A percentile compares a stretch with the other conserved stretches of the same genome.
These are phyloP conservation scores for Nothophytophthora sp. DNA, from an alignment of 352 stramenopile genomes.

Conservation along the genomic window DNA sequence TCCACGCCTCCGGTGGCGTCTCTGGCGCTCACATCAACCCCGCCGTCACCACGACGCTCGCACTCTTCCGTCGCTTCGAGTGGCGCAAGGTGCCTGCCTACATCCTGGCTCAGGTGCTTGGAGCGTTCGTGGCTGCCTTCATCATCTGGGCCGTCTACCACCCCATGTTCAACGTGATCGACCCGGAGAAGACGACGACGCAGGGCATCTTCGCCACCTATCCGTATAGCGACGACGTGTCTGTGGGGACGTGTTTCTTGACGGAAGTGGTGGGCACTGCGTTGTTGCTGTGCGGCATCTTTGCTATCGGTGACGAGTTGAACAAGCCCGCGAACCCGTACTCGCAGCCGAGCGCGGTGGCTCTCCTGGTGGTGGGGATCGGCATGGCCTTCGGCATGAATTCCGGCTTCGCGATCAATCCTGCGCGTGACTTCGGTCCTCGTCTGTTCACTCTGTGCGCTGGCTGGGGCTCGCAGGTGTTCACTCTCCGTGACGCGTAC, in stretches of 20 bases:
- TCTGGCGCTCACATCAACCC: too few species aligned
- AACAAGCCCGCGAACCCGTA: conserved; percentile 39
- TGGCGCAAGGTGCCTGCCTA: too few species aligned
- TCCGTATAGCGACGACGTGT: conserved; percentile 12
- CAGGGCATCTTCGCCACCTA: conserved; percentile 37
- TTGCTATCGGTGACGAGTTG: conserved; percentile 32
- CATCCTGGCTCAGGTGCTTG: too few species aligned
- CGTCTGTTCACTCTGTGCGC: conserved; percentile 27
- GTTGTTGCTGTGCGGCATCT: conserved; percentile 43
- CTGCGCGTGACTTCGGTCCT: conserved; percentile 33
- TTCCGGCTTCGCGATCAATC: conserved; percentile 52
- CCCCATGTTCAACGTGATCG: conserved; percentile 26
- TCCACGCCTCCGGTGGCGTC: too few species aligned
- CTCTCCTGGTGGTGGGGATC: conserved; percentile 40
- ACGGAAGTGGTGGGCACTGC: conserved; percentile 44
- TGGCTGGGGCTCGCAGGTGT: conserved; percentile 31
- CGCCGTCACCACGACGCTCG: too few species aligned
- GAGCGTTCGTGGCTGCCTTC: conserved; percentile 23
- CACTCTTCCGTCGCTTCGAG: too few species aligned
- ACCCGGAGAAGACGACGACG: conserved; percentile 27
- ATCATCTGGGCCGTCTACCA: conserved; percentile 45
- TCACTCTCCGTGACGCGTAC: conserved; percentile 28
- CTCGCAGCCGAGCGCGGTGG: conserved; percentile 25
- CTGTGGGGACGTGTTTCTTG: conserved; percentile 30
- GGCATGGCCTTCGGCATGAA: conserved; percentile 56